Evolutionary conservation across 805 yeast species (phyloP).

Genomic region (Candida pini): DNA sequence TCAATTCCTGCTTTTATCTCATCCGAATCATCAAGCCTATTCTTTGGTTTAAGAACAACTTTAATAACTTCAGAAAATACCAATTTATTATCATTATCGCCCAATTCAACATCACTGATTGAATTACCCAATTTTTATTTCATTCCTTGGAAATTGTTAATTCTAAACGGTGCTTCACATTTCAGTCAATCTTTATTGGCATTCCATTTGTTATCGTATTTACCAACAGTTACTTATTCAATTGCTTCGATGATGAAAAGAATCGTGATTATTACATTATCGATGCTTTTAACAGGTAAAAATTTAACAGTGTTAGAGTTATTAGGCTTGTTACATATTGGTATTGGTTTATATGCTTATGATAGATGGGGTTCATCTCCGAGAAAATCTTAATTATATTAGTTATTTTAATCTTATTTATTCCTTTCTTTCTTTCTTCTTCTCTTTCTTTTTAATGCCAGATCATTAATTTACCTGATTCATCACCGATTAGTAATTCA

Average conservation of each 20-base stretch:
- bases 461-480: constrained; percentile 43
- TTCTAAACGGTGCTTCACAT: constrained; percentile 70
- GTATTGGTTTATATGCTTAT: constrained; percentile 53
- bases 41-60: constrained; percentile 6
- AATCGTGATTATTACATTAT: constrained; percentile 74
- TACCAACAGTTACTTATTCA: constrained; percentile 81
- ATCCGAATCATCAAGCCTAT: constrained; percentile 45
- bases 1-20: constrained; percentile 71
- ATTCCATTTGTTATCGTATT: constrained; percentile 71
- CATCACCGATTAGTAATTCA: constrained; percentile 50
- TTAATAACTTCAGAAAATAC: neutral
- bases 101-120: constrained; percentile 5
- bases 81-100: neutral
- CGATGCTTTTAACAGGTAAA: constrained; percentile 61
- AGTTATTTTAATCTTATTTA: no score
- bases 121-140: constrained; percentile 18
- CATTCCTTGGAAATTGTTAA: constrained; percentile 43
- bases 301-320: constrained; percentile 40
- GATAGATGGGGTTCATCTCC: constrained; percentile 48
- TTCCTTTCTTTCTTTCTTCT: no score
- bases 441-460: no score
- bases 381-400: constrained; percentile 8
- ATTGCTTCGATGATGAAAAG: constrained; percentile 86
- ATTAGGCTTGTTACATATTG: constrained; percentile 46
- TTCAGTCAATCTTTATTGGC: constrained; percentile 77